Base-by-base conservation (phyloP, 208 protist species). In the Strigomonas oncopelti region DNA sequence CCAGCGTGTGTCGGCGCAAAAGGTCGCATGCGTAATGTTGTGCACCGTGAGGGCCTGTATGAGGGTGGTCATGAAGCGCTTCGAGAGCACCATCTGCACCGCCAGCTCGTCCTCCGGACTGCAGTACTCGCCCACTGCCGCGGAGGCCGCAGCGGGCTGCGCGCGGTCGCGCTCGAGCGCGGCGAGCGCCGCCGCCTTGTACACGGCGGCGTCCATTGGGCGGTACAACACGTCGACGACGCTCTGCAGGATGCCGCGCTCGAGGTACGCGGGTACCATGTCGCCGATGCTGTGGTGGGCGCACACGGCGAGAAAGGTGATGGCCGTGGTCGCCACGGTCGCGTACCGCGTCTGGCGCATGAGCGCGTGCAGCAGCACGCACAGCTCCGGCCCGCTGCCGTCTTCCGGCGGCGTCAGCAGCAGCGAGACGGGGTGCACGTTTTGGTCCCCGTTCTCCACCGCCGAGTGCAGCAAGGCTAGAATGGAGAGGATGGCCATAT, bases 31-130 rank as follows among this genome's bases (percentile, higher is more conserved):
- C 18, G 83, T 90, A 5, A 74, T 76, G 46, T 87, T 79, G 48
- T 92, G 90, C 38, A 95, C 87, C 57, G 83, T 88, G 71, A 95
- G 87, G 34, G 85, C 90, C 74, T 95, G 85, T 25, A 93, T 74
- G 46, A 95, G 63, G 31, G 78, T 67, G 1, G 85, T 70, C 46
- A 88, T 52, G n/a, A 67, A 75, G 28, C 84, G 31, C 51, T 75
- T 65, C 42, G 73, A 55, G 32, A 72, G 69, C 45, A 71, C 64
- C 22, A 45, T n/a, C 36, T 27, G 24, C 22, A 54, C 38, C 5
- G 22, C 38, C 8, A 45, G 24, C 22, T 64, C 36, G 18, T 25
- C 16, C 42, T 64, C 60, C 16, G 34, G 38, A 4, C 38, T 11
- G 38, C 24, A 34, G 61, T 9, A 38, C 20, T 52, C 14, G 34